Evolutionary conservation across 1,284 basidiomycete genomes (phyloP), one percentile per base, ranked within the genome.

Genomic region (Malassezia sp.): DNA sequence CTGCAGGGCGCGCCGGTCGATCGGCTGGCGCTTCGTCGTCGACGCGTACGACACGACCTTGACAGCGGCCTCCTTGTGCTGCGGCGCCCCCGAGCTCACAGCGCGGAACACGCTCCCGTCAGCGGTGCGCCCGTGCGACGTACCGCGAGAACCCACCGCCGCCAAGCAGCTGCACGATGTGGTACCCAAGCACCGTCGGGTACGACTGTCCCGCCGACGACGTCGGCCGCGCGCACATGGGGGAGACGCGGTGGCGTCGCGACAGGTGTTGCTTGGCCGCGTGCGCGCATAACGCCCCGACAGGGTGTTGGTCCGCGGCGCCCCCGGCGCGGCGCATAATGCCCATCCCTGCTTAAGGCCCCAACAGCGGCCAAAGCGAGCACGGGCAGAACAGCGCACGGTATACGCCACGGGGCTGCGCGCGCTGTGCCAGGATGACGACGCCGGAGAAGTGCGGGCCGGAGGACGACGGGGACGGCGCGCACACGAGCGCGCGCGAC

Each of bases 1-100:
- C 52, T 93, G 63, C 20, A 70, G 50, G 8, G 67, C 63, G 18
- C 60, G 48, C 15, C 63, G 63, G 42, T 70, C 67, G 42, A 66
- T 61, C n/a, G 65, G 61, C 42, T 63, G 56, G 0, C 54, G 52
- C n/a, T 59, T 43, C 12, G 46, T 38, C 17, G 47, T 52, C 17
- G 59, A 54, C 1, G 60, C 59, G 34, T 63, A 65, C 24, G 64
- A 67, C 39, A 69, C 62, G 42, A 69, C 64, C 39, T 69, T 69
- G 54, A 69, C 57, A 26, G 66, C 66, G 2, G 66, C 64, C 9
- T 64, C 56, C 14, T 53, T 53, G 28, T 70, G 56, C 3, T 38
- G 35, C 18, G 54, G 37, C 15, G 57, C 54, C 6, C 44, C 42
- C 0, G 56, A 43, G 21, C 64, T 68, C 44, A 63, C 49, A 9